These are phyloP conservation scores for Pseudogymnoascus destructans DNA, from an alignment of 2,329 filamentous ascomycete genomes.

Conservation along the genomic window DNA sequence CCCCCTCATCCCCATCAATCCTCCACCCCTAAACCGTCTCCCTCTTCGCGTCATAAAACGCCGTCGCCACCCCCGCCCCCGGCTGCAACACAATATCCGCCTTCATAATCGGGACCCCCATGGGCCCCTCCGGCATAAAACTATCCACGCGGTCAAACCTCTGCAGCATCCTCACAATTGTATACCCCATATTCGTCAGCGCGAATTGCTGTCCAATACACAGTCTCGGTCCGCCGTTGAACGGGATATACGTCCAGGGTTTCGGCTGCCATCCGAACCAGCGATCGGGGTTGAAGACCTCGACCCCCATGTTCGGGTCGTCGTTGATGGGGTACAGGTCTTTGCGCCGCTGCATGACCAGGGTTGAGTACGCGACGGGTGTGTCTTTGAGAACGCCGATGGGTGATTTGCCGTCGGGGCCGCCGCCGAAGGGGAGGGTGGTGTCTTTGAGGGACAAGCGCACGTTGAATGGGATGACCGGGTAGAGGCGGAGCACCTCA, in stretches of 20 bases:
- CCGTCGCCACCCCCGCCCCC: conserved; percentile 43
- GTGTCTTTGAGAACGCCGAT: conserved; percentile 55
- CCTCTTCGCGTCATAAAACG: conserved; percentile 36
- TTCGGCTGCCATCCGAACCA: conserved; percentile 52
- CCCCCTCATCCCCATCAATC: not conserved
- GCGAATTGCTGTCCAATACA: conserved; percentile 75
- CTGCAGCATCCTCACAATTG: conserved; percentile 60
- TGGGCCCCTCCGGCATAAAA: conserved; percentile 41
- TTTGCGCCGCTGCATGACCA: conserved; percentile 58
- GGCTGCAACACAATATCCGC: conserved; percentile 48
- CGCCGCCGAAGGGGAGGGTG: conserved; percentile 59
- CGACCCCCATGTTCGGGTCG: conserved; percentile 33
- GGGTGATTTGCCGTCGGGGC: conserved; percentile 46
- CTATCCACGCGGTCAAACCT: conserved; percentile 51
- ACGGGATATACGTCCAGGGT: conserved; percentile 61
- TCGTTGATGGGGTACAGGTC: conserved; percentile 45
- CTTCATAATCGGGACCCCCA: conserved; percentile 40
- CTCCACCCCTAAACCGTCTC: conserved; percentile 1
- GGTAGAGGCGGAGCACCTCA: conserved; percentile 67
- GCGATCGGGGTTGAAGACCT: conserved; percentile 50
- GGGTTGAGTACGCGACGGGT: conserved; percentile 50
- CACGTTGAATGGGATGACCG: conserved; percentile 67
- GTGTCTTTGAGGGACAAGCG: conserved; percentile 61
- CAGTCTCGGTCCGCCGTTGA: conserved; percentile 61
- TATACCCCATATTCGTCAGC: conserved; percentile 62